Evolutionary conservation across 768 basidiomycete genomes (phyloP).

Genomic region (Lactarius evosmus): DNA sequence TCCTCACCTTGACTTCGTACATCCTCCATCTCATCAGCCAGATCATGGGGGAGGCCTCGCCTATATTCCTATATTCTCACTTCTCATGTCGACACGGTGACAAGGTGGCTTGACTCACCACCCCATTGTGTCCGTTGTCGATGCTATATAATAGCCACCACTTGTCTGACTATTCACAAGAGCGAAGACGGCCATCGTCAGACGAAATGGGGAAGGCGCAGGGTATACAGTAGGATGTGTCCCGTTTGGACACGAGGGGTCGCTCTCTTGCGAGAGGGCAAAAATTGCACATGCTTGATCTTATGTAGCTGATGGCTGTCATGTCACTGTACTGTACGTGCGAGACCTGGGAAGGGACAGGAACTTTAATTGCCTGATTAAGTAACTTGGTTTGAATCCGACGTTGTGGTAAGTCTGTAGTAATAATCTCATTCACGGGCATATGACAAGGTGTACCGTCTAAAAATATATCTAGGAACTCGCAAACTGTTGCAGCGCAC

Average conservation of each 20-base stretch:
- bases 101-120: constrained; percentile 14
- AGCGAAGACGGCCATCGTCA: constrained; percentile 12
- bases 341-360: too few relatives aligned
- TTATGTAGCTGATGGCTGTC: background rate
- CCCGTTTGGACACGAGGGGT: background rate
- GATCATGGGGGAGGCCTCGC: constrained; percentile 17
- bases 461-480: too few relatives aligned
- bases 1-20: constrained; percentile 8
- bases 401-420: too few relatives aligned
- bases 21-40: constrained; percentile 10
- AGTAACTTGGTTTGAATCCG: too few relatives aligned
- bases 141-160: constrained; percentile 12
- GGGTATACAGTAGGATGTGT: background rate
- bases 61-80: background rate
- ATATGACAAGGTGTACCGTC: too few relatives aligned
- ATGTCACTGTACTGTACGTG: too few relatives aligned
- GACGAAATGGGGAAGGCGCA: background rate
- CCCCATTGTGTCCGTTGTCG: background rate
- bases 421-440: too few relatives aligned
- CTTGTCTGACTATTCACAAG: background rate
- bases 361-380: too few relatives aligned
- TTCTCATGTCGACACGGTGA: background rate
- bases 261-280: background rate
- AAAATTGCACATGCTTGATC: background rate
- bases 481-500: too few relatives aligned